Evolutionary conservation across 2,329 filamentous ascomycete genomes (phyloP), one percentile per base, ranked within the genome.

Genomic region (Sporothrix variecibatus): DNA sequence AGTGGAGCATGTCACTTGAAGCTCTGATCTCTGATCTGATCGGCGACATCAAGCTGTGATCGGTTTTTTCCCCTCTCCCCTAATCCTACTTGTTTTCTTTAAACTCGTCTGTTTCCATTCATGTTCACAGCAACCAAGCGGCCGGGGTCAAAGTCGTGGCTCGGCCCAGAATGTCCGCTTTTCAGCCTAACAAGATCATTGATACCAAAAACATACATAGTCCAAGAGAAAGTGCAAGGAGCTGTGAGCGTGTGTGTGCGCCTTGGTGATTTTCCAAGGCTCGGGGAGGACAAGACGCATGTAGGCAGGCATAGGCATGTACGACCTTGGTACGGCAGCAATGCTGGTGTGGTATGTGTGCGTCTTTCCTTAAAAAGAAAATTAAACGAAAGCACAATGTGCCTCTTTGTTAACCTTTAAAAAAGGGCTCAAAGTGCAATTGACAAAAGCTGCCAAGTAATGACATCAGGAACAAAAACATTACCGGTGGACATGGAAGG

Each of bases 231-330:
- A 65, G 11, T 17, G 2, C 17, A 38, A 69, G 31, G 31, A 26
- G 9, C 20, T 38, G 23, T n/a, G 31, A 20, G 46, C 23, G 46
- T 20, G 17, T 11, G 15, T 38, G 46, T 56, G 67, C 46, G 49
- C 46, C 20, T 56, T 17, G 23, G n/a, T 53, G 17, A 15, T 53
- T 51, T 72, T 72, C 34, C 70, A 62, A 51, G 56, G 70, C 70
- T 72, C 70, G 70, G 70, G 70, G 70, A 26, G 40, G 70, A 72
- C 70, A 46, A 53, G n/a, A 62, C 2, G 56, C 53, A 72, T 23
- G 43, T 51, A 46, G 34, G n/a, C 6, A 40, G 17, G 56, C 56
- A 34, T n/a, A 51, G 56, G 40, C 70, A 51, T 31, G 69, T 71
- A 34, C 53, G 20, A 72, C 70, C 53, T 26, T 51, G 70, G 8